Conservation (phyloP, 768 basidiomycete genomes). For the Lanmaoa pseudosensibilis region DNA sequence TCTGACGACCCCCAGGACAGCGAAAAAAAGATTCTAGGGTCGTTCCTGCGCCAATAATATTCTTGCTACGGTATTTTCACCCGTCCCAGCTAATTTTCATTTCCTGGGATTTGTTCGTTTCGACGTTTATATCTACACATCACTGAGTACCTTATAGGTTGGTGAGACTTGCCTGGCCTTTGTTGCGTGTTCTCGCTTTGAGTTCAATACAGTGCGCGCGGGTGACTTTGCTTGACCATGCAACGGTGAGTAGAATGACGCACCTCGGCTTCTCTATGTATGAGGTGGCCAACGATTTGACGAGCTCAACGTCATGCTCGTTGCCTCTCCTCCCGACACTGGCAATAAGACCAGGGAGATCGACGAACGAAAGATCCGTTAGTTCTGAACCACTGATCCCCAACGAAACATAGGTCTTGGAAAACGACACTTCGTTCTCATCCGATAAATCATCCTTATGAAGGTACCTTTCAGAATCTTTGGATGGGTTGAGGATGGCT, state of each 20-base stretch:
- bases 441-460: conserved; percentile 4
- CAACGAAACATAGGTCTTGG: conserved; percentile 55
- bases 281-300: conserved; percentile 53
- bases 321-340: conserved; percentile 51
- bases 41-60: no score
- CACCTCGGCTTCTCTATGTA: conserved; percentile 70
- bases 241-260: conserved; percentile 68
- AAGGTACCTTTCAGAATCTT: conserved; percentile 17
- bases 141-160: no score
- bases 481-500: conserved; percentile 62
- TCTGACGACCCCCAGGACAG: no score
- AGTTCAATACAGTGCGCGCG: no score
- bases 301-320: conserved; percentile 57
- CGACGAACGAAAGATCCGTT: conserved; percentile 64
- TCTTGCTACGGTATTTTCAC: no score
- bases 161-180: no score
- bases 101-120: no score
- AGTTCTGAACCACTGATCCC: conserved; percentile 60
- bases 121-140: no score
- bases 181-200: no score
- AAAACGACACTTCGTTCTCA: conserved; percentile 41
- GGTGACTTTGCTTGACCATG: no score
- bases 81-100: no score
- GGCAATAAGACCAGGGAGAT: conserved; percentile 65
- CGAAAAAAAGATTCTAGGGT: no score